Conservation (phyloP, 345 rosid genomes). For the Kandelia obovata region DNA sequence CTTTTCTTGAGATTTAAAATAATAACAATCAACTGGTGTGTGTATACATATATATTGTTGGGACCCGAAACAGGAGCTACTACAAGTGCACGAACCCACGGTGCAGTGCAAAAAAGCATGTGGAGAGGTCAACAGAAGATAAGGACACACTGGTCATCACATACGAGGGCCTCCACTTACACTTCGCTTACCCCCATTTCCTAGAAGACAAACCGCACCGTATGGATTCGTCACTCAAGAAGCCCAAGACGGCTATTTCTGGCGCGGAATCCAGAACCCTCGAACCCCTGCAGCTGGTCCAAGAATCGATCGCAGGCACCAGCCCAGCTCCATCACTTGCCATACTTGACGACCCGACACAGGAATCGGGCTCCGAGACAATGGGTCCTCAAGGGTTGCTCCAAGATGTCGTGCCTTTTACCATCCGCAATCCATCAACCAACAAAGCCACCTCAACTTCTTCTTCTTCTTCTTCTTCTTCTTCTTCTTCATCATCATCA, state of each 20-base stretch:
- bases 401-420: slow-evolving; percentile 71
- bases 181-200: slow-evolving; percentile 56
- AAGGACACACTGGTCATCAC: slow-evolving; percentile 65
- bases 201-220: slow-evolving; percentile 22
- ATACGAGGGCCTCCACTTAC: slow-evolving; percentile 81
- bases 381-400: slow-evolving; percentile 51
- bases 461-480: slow-evolving; percentile 23
- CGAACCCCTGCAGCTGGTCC: slow-evolving; percentile 13
- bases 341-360: background rate
- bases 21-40: background rate
- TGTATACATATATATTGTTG: background rate
- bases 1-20: too few species aligned
- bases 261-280: background rate
- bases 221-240: slow-evolving; percentile 35
- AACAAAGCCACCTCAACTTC: slow-evolving; percentile 20
- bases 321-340: background rate
- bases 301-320: background rate
- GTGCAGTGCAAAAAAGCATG: slow-evolving; percentile 83
- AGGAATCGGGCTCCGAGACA: slow-evolving; percentile 6
- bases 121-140: slow-evolving; percentile 67
- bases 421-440: slow-evolving; percentile 41
- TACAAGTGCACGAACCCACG: slow-evolving; percentile 81
- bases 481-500: slow-evolving; percentile 9
- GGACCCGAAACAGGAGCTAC: slow-evolving; percentile 55
- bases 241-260: slow-evolving; percentile 28